Conservation (phyloP, 352 stramenopile genomes). For the Phytophthora tubulina region DNA sequence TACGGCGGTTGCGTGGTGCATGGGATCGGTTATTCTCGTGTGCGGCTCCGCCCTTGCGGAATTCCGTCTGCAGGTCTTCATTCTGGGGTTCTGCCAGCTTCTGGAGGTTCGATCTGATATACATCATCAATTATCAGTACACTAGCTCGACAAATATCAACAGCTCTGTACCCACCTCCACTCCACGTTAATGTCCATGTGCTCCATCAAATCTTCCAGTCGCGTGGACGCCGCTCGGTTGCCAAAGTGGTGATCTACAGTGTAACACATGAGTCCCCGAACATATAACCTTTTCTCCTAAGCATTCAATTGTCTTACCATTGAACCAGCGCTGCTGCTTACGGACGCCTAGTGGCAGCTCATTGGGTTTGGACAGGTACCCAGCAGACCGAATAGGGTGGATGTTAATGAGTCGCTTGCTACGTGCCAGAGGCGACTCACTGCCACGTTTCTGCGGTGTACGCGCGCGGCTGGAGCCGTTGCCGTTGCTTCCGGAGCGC, state of each 20-base stretch:
- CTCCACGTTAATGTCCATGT: slow-evolving; percentile 89
- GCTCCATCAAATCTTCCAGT: slow-evolving; percentile 88
- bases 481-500: slow-evolving; percentile 67
- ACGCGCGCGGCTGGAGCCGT: slow-evolving; percentile 67
- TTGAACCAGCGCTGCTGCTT: slow-evolving; percentile 91
- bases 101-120: slow-evolving; percentile 82
- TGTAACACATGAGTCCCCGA: slow-evolving; percentile 8
- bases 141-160: neutral
- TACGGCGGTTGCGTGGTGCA: slow-evolving; percentile 52
- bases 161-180: slow-evolving; percentile 61
- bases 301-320: slow-evolving; percentile 40
- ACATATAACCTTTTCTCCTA: neutral
- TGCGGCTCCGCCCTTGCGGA: slow-evolving; percentile 68
- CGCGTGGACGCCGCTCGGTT: slow-evolving; percentile 76
- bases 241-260: slow-evolving; percentile 84
- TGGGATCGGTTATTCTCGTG: slow-evolving; percentile 47
- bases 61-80: slow-evolving; percentile 74
- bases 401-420: slow-evolving; percentile 85
- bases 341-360: slow-evolving; percentile 68
- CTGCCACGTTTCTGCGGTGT: slow-evolving; percentile 73
- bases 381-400: slow-evolving; percentile 72
- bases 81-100: slow-evolving; percentile 84
- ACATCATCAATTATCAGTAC: slow-evolving; percentile 5
- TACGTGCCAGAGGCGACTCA: slow-evolving; percentile 63
- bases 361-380: slow-evolving; percentile 75